Base-by-base conservation (phyloP, 163 green algal species). In the Coccomyxa subellipsoidea region DNA sequence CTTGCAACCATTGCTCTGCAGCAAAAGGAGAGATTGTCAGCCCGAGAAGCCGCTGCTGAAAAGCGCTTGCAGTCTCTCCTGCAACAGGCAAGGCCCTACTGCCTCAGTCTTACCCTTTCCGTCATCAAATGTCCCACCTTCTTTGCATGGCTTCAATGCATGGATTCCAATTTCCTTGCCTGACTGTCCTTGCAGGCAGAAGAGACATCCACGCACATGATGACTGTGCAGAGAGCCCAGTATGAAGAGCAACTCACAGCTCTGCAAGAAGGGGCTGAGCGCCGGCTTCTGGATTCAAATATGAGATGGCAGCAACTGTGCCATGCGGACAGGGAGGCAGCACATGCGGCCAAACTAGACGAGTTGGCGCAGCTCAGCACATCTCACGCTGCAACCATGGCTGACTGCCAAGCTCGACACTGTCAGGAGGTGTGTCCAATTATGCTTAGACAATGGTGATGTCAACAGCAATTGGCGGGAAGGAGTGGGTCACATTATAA, bases 271-370 rank as follows among this genome's bases (percentile, higher is more conserved):
- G 47, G 2, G 47, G 47, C 47, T 59, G 47, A 59, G 3, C 3
- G 5, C 21, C 3, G 23, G 3, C 15, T 59, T 18, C 47, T 27
- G 23, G 47, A 59, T 12, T 27, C 47, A 59, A 18, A 2, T 59
- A 18, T 18, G 23, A 8, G 23, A 8, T 59, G 47, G 47, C 47
- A 59, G 47, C 47, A 73, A 34, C 66, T 10, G 27, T 73, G 27
- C 66, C 66, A 73, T 73, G 66, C 66, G 32, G 66, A 73, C 21
- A 73, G 27, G 66, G 66, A 73, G 32, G 66, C 66, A 73, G 66
- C 66, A 6, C 29, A 73, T 73, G 66, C 66, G 32, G 27, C 18
- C 21, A 34, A 73, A 23, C 31, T 59, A 18, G 47, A 59, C 23
- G 47, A 59, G 23, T 59, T 59, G 47, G 47, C 47, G 47, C 47